Evolutionary conservation across 176 grass and related monocot species (phyloP).

Genomic region (bread wheat (Triticum aestivum)): IWGSC_CS_RefSeq_v2.1 NC_057797.1:534609738-534610237

Average conservation of each 20-base stretch:
- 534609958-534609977: background rate
- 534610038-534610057: background rate
- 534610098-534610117: conserved; percentile 99
- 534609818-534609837: conserved; percentile 94
- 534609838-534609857: conserved; percentile 70
- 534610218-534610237: conserved; percentile 9
- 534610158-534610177: conserved; percentile 95
- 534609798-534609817: conserved; percentile 99
- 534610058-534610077: conserved; percentile 43
- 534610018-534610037: background rate
- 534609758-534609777: background rate
- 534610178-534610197: conserved; percentile 56
- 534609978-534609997: background rate
- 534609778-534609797: conserved; percentile 37
- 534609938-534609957: background rate
- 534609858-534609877: conserved; percentile 45
- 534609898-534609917: background rate
- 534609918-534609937: background rate
- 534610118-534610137: conserved; percentile 88
- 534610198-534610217: conserved; percentile 7
- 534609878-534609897: conserved; percentile 16
- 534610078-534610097: conserved; percentile 98
- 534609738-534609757: background rate
- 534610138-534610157: conserved; percentile 97
- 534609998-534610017: background rate